Evolutionary conservation across 2,329 filamentous ascomycete genomes (phyloP).

Genomic region (Cladosporium cucumerinum): DNA sequence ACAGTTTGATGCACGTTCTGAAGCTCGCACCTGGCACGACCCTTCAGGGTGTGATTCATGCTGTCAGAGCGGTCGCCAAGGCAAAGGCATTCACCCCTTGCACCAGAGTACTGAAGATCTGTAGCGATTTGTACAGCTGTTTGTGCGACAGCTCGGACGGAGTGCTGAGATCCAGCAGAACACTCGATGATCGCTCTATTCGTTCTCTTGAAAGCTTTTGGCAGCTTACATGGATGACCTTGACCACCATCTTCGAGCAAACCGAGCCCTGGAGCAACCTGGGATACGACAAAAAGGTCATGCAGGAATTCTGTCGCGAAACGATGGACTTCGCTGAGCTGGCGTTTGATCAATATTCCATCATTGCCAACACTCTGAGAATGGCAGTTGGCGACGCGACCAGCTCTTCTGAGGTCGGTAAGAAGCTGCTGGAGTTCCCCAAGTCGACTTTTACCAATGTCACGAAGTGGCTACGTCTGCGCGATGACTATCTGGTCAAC

Average conservation of each 20-base stretch:
- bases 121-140: conserved; percentile 60
- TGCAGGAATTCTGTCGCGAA: conserved; percentile 92
- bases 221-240: conserved; percentile 76
- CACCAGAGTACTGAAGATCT: conserved; percentile 58
- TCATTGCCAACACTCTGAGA: conserved; percentile 71
- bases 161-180: conserved; percentile 57
- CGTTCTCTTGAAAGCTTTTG: conserved; percentile 73
- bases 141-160: conserved; percentile 63
- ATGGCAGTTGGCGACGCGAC: conserved; percentile 37
- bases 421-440: conserved; percentile 62
- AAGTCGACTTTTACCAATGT: conserved; percentile 64
- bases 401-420: conserved; percentile 39
- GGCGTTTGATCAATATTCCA: conserved; percentile 78
- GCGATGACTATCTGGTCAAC: conserved; percentile 79
- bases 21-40: conserved; percentile 54
- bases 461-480: conserved; percentile 83
- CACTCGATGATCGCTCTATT: conserved; percentile 55
- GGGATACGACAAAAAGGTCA: conserved; percentile 67
- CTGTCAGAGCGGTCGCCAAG: conserved; percentile 53
- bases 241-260: conserved; percentile 75
- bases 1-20: conserved; percentile 61
- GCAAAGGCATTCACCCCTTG: conserved; percentile 59
- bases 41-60: conserved; percentile 55
- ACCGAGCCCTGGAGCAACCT: conserved; percentile 78
- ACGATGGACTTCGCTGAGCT: conserved; percentile 90